These are phyloP conservation scores for Bryopsis sp. DNA, from an alignment of 139 green algal species.

Conservation along the genomic window DNA sequence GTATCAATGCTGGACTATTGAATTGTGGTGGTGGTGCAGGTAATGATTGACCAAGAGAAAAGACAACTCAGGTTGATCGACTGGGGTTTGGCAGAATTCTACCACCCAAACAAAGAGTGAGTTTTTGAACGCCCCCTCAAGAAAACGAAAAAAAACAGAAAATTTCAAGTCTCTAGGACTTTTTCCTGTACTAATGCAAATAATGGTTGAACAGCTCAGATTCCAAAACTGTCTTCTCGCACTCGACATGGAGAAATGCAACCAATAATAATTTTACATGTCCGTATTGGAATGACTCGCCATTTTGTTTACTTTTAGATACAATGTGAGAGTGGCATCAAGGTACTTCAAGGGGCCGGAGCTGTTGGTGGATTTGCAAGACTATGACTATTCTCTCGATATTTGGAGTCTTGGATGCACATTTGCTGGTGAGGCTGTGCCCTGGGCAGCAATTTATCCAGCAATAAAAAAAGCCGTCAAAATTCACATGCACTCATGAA, in stretches of 20 bases:
- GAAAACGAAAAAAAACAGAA: no score
- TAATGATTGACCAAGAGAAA: constrained; percentile 95
- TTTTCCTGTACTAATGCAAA: no score
- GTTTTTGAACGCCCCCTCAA: no score
- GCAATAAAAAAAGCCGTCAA: no score
- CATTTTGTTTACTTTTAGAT: constrained; percentile 24
- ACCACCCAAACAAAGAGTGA: constrained; percentile 79
- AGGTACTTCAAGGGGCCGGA: constrained; percentile 98
- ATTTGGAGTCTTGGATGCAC: constrained; percentile 91
- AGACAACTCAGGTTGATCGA: constrained; percentile 92
- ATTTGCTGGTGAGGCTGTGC: constrained; percentile 37
- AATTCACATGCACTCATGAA: no score
- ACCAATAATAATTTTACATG: constrained; percentile 2
- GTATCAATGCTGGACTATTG: no score
- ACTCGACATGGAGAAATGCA: no score
- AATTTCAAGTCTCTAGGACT: no score
- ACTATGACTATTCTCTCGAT: constrained; percentile 91
- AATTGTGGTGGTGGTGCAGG: no score
- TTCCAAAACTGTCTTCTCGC: no score
- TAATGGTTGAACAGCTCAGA: not conserved
- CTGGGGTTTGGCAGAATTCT: constrained; percentile 99
- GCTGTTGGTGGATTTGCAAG: constrained; percentile 89
- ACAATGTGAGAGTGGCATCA: constrained; percentile 82
- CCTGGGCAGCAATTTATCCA: no score
- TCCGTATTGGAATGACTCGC: no score